phyloP scores from a whole-genome alignment of 192 early-diverging fungal species.

The Backusella australiensis region DNA sequence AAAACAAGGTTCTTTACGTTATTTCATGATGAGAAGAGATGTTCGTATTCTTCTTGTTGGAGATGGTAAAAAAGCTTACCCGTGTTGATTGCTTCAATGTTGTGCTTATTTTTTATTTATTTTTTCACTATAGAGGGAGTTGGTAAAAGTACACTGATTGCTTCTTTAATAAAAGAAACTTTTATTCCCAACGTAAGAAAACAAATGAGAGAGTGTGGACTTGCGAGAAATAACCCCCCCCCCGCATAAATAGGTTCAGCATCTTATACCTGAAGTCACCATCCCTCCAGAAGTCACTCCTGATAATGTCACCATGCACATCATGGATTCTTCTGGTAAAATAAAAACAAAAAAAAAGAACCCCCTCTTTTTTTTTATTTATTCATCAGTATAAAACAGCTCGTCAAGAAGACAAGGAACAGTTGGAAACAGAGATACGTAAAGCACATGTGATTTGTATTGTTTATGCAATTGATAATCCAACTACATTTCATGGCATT shows the following conservation, averaged over 20 bases:
- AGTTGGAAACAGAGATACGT: conserved; percentile 88
- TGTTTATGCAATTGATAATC: conserved; percentile 89
- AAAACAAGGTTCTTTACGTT: not conserved
- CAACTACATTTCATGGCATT: conserved; percentile 80
- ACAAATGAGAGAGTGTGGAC: not conserved
- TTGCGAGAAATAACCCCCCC: not conserved
- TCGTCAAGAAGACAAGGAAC: conserved; percentile 84
- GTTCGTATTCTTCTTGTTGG: conserved; percentile 92
- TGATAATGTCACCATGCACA: conserved; percentile 95
- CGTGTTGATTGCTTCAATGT: too few relatives aligned
- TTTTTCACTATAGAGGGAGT: conserved; percentile 66
- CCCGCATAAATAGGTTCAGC: conserved; percentile 67
- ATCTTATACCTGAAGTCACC: conserved; percentile 98
- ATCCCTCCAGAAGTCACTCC: conserved; percentile 97
- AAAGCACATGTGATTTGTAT: conserved; percentile 98
- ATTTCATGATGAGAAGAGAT: conserved; percentile 69
- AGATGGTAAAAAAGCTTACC: conserved; percentile 58
- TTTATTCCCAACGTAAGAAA: conserved; percentile 60
- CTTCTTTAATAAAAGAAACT: conserved; percentile 95
- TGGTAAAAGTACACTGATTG: conserved; percentile 96
- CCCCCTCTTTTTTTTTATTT: not conserved
- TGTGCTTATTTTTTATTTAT: not conserved
- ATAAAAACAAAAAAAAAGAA: too few relatives aligned
- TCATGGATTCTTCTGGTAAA: conserved; percentile 94
- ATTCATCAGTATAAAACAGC: conserved; percentile 41